These are phyloP conservation scores for Erythrophleum fordii DNA, from an alignment of 306 rosid genomes.

Conservation along the genomic window DNA sequence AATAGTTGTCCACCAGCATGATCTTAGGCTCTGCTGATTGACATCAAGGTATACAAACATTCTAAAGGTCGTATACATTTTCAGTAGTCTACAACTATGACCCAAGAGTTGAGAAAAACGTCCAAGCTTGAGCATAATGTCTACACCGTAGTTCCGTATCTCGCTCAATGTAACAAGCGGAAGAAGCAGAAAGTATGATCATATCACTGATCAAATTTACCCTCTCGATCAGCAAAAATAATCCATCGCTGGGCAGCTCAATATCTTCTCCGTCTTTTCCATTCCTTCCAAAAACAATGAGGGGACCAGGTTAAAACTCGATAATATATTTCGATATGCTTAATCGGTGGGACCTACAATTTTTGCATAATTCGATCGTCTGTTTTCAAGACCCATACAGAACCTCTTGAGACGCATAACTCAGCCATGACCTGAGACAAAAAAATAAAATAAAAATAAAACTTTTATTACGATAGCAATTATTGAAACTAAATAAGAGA, in stretches of 20 bases:
- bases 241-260: background rate
- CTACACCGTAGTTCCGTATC: background rate
- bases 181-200: background rate
- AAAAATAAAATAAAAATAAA: background rate
- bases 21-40: background rate
- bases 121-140: background rate
- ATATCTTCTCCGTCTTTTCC: background rate
- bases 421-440: constrained; percentile 74
- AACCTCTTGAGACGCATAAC: constrained; percentile 69
- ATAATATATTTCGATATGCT: background rate
- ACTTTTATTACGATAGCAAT: background rate
- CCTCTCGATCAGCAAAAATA: background rate
- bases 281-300: background rate
- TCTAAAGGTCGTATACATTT: background rate
- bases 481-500: constrained; percentile 7
- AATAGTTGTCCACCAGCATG: background rate
- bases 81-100: background rate
- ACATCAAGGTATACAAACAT: background rate
- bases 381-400: constrained; percentile 71
- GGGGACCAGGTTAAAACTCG: background rate
- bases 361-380: constrained; percentile 61
- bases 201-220: background rate
- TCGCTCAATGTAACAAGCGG: background rate
- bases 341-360: constrained; percentile 23
- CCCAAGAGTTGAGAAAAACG: background rate